Evolutionary conservation across 768 basidiomycete species (phyloP).

Genomic region (Mycena olivaceomarginata): DNA sequence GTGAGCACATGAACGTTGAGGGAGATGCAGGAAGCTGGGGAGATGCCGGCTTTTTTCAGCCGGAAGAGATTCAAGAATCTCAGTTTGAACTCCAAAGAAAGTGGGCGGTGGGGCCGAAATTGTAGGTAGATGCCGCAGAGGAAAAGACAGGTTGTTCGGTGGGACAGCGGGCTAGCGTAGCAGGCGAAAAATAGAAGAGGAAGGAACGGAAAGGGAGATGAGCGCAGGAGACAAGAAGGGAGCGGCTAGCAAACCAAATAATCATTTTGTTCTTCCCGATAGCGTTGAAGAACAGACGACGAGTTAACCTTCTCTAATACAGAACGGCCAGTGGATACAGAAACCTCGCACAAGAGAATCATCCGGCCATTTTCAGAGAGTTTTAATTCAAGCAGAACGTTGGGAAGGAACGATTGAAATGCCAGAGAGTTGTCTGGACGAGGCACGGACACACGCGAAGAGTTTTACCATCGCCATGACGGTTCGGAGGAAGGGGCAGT

Average conservation of each 20-base stretch:
- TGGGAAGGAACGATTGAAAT: too few relatives aligned
- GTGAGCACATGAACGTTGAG: conserved; percentile 1
- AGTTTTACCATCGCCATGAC: too few relatives aligned
- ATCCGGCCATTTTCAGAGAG: conserved; percentile 1
- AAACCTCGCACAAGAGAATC: not conserved
- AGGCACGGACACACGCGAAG: too few relatives aligned
- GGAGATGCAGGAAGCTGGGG: not conserved
- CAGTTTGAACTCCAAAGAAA: not conserved
- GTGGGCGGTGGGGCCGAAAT: not conserved
- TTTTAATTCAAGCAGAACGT: too few relatives aligned
- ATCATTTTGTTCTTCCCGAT: not conserved
- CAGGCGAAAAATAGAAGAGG: not conserved
- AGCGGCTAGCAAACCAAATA: not conserved
- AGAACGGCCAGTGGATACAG: conserved; percentile 15
- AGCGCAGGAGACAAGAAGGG: not conserved
- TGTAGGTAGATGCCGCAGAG: not conserved
- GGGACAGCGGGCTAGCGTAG: not conserved
- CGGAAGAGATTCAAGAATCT: not conserved
- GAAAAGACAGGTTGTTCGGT: not conserved
- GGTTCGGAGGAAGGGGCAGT: too few relatives aligned
- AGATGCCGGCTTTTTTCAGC: not conserved
- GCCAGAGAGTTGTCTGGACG: too few relatives aligned
- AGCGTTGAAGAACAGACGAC: not conserved
- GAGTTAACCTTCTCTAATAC: conserved; percentile 11
- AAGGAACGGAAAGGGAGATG: conserved; percentile 4